A percentile compares a stretch with the other conserved stretches of the same genome.
phyloP scores from a whole-genome alignment of 1,139 yeast species.

The Diutina siamensis region DNA sequence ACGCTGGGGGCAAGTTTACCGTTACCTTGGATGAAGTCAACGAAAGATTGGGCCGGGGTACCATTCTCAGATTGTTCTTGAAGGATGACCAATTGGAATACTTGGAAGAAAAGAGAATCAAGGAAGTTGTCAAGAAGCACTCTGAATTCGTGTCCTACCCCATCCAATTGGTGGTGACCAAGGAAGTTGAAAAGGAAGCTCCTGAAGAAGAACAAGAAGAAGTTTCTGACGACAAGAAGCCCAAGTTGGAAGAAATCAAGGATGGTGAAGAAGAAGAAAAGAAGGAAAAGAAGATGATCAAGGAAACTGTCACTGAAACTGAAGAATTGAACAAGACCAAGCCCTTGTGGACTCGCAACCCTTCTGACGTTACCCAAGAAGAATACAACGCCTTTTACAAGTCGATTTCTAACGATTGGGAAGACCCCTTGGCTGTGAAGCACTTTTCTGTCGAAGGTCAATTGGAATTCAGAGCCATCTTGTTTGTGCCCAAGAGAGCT shows the following conservation, averaged over 20 bases:
- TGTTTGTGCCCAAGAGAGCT: constrained; percentile 98
- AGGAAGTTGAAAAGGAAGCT: constrained; percentile 95
- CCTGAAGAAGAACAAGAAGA: constrained; percentile 50
- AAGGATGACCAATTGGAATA: constrained; percentile 99
- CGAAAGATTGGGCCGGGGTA: constrained; percentile 90
- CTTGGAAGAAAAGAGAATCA: constrained; percentile 98
- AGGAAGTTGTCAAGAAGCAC: constrained; percentile 99
- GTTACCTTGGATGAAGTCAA: constrained; percentile 81
- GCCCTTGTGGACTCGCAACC: constrained; percentile 99
- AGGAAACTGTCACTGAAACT: constrained; percentile 76
- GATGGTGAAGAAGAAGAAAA: constrained; percentile 50
- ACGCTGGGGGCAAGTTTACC: constrained; percentile 99
- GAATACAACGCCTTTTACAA: constrained; percentile 99
- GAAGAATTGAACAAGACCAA: constrained; percentile 99
- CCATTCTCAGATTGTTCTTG: constrained; percentile 88
- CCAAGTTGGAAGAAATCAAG: constrained; percentile 43
- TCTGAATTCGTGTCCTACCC: constrained; percentile 99
- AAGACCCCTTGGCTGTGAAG: constrained; percentile 98
- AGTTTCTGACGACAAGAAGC: constrained; percentile 26
- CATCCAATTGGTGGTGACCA: constrained; percentile 94
- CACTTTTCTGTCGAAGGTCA: constrained; percentile 99
- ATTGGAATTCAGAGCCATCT: constrained; percentile 96
- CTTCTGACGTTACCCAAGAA: constrained; percentile 94
- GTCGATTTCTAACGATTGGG: constrained; percentile 99
- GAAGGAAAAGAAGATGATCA: constrained; percentile 61